A percentile compares a stretch with the other conserved stretches of the same genome.
Conservation (phyloP, 1,284 basidiomycete genomes). For the Ustilago bromivora region DNA sequence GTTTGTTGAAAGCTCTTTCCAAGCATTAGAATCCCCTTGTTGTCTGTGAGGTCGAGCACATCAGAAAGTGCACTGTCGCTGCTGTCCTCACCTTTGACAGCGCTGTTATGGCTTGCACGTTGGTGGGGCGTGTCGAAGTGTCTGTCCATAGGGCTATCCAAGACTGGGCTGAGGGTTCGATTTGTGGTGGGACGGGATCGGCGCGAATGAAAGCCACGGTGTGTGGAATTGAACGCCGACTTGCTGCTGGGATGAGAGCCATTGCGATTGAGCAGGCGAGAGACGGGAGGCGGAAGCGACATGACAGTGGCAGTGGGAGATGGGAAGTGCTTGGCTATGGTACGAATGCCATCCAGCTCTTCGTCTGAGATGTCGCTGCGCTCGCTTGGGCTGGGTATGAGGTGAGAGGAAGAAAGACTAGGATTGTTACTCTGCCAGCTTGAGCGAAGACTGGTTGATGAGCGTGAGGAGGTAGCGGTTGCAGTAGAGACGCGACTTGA, state of each 20-base stretch:
- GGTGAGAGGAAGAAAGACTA: constrained; percentile 2
- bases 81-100: constrained; percentile 19
- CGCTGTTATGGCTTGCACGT: background rate
- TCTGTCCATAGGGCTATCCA: background rate
- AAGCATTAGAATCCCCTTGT: constrained; percentile 14
- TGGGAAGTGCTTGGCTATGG: constrained; percentile 30
- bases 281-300: background rate
- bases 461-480: constrained; percentile 20
- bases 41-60: constrained; percentile 35
- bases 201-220: background rate
- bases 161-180: constrained; percentile 7
- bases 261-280: background rate
- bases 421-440: constrained; percentile 9
- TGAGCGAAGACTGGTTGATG: constrained; percentile 10
- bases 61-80: constrained; percentile 36
- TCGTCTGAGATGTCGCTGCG: constrained; percentile 21
- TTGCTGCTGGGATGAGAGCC: constrained; percentile 5
- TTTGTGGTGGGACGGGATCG: background rate
- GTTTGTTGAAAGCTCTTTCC: constrained; percentile 5
- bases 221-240: background rate
- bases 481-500: constrained; percentile 22
- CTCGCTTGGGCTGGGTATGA: constrained; percentile 3
- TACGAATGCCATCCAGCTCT: constrained; percentile 35
- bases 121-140: background rate
- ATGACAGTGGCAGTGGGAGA: constrained; percentile 13